Evolutionary conservation across 768 basidiomycete species (phyloP).

Genomic region (Lactarius indigo): DNA sequence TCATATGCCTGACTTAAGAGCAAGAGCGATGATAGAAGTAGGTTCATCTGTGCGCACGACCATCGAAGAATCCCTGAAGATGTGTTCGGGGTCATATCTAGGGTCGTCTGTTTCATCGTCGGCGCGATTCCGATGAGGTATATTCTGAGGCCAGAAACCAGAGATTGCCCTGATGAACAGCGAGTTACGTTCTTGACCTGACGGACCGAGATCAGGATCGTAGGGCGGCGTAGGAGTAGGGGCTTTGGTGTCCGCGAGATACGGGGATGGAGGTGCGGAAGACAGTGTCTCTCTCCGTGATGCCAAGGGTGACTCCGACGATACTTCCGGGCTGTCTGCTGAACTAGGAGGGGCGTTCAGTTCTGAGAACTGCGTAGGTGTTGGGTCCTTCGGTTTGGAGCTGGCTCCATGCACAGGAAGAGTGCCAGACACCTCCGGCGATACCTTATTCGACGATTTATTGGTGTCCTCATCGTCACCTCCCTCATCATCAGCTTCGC

Average conservation of each 20-base stretch:
- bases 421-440: conserved; percentile 26
- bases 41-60: conserved; percentile 96
- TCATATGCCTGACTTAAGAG: conserved; percentile 62
- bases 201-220: conserved; percentile 49
- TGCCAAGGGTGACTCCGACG: background rate
- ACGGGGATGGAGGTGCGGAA: conserved; percentile 57
- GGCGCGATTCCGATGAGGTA: conserved; percentile 49
- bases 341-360: background rate
- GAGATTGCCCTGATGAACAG: conserved; percentile 82
- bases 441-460: conserved; percentile 32
- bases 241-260: conserved; percentile 19
- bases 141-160: conserved; percentile 70
- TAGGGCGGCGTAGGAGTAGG: conserved; percentile 32
- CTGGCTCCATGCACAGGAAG: conserved; percentile 5
- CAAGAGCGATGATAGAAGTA: conserved; percentile 94
- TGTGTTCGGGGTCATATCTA: conserved; percentile 80
- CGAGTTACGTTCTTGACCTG: conserved; percentile 62
- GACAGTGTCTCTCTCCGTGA: conserved; percentile 28
- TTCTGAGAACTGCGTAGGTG: conserved; percentile 2
- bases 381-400: conserved; percentile 2
- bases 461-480: conserved; percentile 51
- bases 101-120: conserved; percentile 63
- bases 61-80: conserved; percentile 93
- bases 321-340: conserved; percentile 7
- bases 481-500: conserved; percentile 66